Evolutionary conservation across 345 rosid genomes (phyloP), one percentile per base, ranked within the genome.

Genomic region (Bruguiera parviflora): DNA sequence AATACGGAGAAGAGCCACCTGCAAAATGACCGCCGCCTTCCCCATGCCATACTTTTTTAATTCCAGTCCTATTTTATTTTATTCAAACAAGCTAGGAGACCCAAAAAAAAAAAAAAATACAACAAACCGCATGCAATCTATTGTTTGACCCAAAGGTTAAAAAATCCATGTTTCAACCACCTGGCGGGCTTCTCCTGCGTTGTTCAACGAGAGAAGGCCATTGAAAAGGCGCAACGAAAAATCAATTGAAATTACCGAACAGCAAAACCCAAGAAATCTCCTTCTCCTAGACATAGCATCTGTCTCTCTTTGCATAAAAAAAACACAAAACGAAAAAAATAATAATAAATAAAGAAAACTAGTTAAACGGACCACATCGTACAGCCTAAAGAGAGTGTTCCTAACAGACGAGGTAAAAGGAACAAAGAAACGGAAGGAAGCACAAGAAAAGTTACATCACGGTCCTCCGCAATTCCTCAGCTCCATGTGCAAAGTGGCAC

Each of bases 401-500:
- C 43, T 37, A 37, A 37, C 43, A 8, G 52, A 39, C 37, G 8
- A 4, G 8, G 18, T 3, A 18, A 59, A 22, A 10, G 1, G 11
- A 15, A 51, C 25, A 35, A 10, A 5, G 43, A 0, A 8, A 35
- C 18, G 18, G 24, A 68, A 6, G 27, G 5, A 28, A 16, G 13
- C 53, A 20, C 24, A n/a, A 62, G 28, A 5, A 10, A 22, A 37
- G 51, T 72, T 51, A 77, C 72, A 77, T 72, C 55, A 31, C 73
- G 1, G 55, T 28, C 29, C 61, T 73, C 53, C 93, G 88, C 72
- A 93, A 66, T 78, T 93, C 96, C 4, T 88, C 88, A 0, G 81
- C 77, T 66, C 98, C 98, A 32, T 93, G 97, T 0, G 98, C 98
- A 69, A 93, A 93, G 79, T 93, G 96, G 77, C 98, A 89, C 70